Evolutionary conservation across 106 monocot genomes (phyloP).

Genomic region (Vanilla planifolia): DNA sequence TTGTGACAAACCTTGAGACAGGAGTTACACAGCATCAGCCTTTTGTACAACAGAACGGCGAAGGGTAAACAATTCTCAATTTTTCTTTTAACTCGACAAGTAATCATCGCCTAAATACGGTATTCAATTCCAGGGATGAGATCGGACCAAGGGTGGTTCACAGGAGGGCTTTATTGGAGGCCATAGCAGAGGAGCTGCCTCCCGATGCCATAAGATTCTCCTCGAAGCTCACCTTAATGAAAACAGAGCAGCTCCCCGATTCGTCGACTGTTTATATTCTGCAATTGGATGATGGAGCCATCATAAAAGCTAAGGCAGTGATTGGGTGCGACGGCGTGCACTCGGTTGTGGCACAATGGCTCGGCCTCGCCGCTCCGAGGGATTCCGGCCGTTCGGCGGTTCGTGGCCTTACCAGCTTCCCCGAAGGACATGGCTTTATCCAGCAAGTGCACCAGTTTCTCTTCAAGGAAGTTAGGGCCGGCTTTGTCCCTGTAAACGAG

Average conservation of each 20-base stretch:
- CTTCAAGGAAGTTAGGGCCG: slow-evolving; percentile 17
- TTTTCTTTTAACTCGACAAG: neutral
- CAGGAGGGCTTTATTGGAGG: slow-evolving; percentile 9
- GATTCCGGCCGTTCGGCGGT: slow-evolving; percentile 18
- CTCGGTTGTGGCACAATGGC: slow-evolving; percentile 33
- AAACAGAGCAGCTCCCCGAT: neutral
- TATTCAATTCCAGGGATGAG: neutral
- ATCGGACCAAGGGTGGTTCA: slow-evolving; percentile 6
- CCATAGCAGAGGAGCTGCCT: slow-evolving; percentile 5
- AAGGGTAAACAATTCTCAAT: neutral
- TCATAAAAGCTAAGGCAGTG: slow-evolving; percentile 16
- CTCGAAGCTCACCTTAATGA: slow-evolving; percentile 9
- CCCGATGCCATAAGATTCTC: slow-evolving; percentile 10
- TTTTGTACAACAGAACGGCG: neutral
- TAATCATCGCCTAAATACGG: neutral
- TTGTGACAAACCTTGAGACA: neutral
- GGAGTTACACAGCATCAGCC: neutral
- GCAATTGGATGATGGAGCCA: slow-evolving; percentile 9
- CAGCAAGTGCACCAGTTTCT: slow-evolving; percentile 15
- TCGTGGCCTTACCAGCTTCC: slow-evolving; percentile 13
- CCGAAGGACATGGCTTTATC: slow-evolving; percentile 14
- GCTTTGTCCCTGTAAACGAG: slow-evolving; percentile 24
- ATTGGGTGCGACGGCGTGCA: slow-evolving; percentile 43
- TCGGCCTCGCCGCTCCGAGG: slow-evolving; percentile 15
- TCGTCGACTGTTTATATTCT: neutral